These are phyloP conservation scores for Panaeolus cyanescens DNA, from an alignment of 768 basidiomycete species.

Conservation along the genomic window DNA sequence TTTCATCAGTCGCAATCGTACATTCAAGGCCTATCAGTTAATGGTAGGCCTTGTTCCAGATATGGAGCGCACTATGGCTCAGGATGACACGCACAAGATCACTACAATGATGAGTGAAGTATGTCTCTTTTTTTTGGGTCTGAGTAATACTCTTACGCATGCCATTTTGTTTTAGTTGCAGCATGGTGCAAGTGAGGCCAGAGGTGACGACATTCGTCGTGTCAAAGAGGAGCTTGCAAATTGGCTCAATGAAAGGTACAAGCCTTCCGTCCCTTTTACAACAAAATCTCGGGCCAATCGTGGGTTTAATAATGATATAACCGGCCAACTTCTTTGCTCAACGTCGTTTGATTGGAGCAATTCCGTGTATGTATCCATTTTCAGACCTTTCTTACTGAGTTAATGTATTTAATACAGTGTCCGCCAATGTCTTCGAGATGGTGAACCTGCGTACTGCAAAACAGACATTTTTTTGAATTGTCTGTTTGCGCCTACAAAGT, in stretches of 20 bases:
- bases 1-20: too few relatives aligned
- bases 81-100: too few relatives aligned
- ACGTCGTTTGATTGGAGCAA: slow-evolving; percentile 19
- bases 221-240: slow-evolving; percentile 6
- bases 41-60: too few relatives aligned
- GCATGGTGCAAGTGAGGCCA: too few relatives aligned
- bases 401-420: not conserved
- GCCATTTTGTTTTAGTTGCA: slow-evolving; percentile 5
- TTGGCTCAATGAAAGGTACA: slow-evolving; percentile 8
- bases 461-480: slow-evolving; percentile 6
- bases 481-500: not conserved
- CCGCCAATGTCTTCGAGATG: slow-evolving; percentile 4
- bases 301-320: slow-evolving; percentile 17
- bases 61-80: too few relatives aligned
- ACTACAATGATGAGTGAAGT: too few relatives aligned
- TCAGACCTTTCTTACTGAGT: not conserved
- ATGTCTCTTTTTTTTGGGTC: too few relatives aligned
- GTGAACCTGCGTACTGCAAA: slow-evolving; percentile 5
- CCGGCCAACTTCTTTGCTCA: slow-evolving; percentile 17
- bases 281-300: slow-evolving; percentile 12
- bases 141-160: too few relatives aligned
- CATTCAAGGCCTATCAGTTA: too few relatives aligned
- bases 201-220: slow-evolving; percentile 9
- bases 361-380: slow-evolving; percentile 7
- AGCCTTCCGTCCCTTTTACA: slow-evolving; percentile 1